A percentile compares a stretch with the other conserved stretches of the same genome.
Conservation (phyloP, 208 protist species). For the Wallacemonas sp. region DNA sequence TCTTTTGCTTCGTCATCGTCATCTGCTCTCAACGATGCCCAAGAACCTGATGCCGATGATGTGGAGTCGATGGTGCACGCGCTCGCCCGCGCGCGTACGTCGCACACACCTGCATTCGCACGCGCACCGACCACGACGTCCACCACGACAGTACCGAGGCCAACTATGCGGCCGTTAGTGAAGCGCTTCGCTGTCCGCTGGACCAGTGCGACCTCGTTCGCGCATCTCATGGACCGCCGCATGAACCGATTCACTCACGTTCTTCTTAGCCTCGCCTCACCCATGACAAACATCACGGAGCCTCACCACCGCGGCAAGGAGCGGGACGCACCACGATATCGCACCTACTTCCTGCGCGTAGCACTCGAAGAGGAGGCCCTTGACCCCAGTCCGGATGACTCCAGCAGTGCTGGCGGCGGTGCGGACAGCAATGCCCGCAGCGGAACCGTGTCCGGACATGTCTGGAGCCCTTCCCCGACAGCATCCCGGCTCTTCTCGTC, state of each 20-base stretch:
- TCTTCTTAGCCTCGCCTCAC: slow-evolving; percentile 61
- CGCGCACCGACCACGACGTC: neutral
- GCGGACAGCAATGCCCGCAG: neutral
- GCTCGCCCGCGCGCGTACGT: neutral
- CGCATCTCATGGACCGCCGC: slow-evolving; percentile 30
- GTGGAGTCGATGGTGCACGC: slow-evolving; percentile 23
- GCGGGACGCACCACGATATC: neutral
- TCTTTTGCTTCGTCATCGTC: neutral
- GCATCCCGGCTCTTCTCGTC: slow-evolving; percentile 3
- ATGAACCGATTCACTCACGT: slow-evolving; percentile 66
- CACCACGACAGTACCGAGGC: slow-evolving; percentile 7
- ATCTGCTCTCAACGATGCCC: too few species aligned
- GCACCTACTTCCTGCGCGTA: slow-evolving; percentile 37
- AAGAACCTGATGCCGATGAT: slow-evolving; percentile 26
- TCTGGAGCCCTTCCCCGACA: neutral
- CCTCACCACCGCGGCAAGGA: neutral
- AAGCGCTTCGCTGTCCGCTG: slow-evolving; percentile 53
- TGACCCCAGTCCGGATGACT: neutral
- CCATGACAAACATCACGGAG: slow-evolving; percentile 28
- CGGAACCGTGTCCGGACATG: too few species aligned
- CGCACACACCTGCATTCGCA: neutral
- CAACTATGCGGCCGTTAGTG: slow-evolving; percentile 25
- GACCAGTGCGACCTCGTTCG: slow-evolving; percentile 25
- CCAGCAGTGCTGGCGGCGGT: neutral
- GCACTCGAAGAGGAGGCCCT: slow-evolving; percentile 42